These are phyloP conservation scores for Vishniacozyma victoriae DNA, from an alignment of 768 basidiomycete species.

Conservation along the genomic window DNA sequence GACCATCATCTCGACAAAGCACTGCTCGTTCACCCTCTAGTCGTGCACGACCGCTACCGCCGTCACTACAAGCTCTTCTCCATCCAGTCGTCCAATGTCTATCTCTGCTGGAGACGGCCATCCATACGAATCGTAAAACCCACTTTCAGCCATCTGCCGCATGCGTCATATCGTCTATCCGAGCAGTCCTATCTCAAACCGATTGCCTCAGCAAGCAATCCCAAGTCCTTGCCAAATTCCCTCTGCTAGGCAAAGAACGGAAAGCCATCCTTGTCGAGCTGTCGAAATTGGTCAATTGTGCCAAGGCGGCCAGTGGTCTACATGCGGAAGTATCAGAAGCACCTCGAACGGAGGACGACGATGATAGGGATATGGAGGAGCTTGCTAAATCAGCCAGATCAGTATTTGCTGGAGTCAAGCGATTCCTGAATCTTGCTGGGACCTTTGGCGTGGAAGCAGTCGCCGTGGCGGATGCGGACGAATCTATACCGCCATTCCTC, in stretches of 20 bases:
- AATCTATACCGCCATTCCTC: no score
- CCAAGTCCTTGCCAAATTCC: constrained; percentile 60
- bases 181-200: constrained; percentile 73
- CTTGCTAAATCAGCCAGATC: constrained; percentile 53
- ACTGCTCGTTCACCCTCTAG: constrained; percentile 42
- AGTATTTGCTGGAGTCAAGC: constrained; percentile 71
- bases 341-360: constrained; percentile 1
- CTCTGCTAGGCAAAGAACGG: constrained; percentile 66
- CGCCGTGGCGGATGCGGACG: background rate
- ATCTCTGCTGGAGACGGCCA: constrained; percentile 77
- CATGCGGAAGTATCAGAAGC: constrained; percentile 1
- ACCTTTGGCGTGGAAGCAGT: constrained; percentile 45
- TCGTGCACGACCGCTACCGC: constrained; percentile 53
- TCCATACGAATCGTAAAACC: constrained; percentile 63
- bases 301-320: constrained; percentile 26
- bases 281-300: constrained; percentile 62
- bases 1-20: background rate
- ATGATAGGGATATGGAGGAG: constrained; percentile 14
- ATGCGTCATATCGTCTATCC: constrained; percentile 88
- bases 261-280: constrained; percentile 75
- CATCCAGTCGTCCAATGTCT: constrained; percentile 77
- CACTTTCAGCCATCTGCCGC: constrained; percentile 94
- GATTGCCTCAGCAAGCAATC: constrained; percentile 81
- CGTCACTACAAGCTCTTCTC: constrained; percentile 70
- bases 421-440: constrained; percentile 57